These are phyloP conservation scores for Diutina rugosa DNA, from an alignment of 1,139 yeast species.

Conservation along the genomic window DNA sequence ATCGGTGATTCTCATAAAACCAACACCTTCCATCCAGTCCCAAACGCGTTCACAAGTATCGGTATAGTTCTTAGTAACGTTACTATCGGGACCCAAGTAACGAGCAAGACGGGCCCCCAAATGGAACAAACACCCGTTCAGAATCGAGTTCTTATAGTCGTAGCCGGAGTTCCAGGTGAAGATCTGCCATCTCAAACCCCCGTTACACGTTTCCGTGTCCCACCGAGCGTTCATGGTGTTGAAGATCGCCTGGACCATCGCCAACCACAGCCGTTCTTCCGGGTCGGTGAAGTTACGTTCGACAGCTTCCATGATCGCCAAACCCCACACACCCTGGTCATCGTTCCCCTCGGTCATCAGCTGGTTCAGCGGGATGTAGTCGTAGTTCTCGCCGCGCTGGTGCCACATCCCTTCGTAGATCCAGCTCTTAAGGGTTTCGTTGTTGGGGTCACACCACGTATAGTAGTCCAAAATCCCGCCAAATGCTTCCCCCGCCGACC, in stretches of 20 bases:
- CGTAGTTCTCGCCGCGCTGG: slow-evolving; percentile 55
- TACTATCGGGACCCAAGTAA: slow-evolving; percentile 49
- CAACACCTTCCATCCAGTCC: slow-evolving; percentile 66
- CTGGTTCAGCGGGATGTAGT: slow-evolving; percentile 68
- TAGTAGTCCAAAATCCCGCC: slow-evolving; percentile 62
- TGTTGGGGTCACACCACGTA: slow-evolving; percentile 48
- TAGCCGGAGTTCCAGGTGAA: slow-evolving; percentile 92
- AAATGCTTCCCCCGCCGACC: slow-evolving; percentile 91
- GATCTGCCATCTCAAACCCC: slow-evolving; percentile 95
- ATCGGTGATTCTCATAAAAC: slow-evolving; percentile 27
- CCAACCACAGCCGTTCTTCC: slow-evolving; percentile 41
- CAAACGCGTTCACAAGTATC: slow-evolving; percentile 73
- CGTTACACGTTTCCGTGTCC: slow-evolving; percentile 64
- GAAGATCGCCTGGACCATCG: slow-evolving; percentile 69
- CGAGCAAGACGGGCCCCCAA: slow-evolving; percentile 80
- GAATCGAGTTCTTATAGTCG: slow-evolving; percentile 80
- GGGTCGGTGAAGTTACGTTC: slow-evolving; percentile 70
- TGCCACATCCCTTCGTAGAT: slow-evolving; percentile 31
- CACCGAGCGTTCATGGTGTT: slow-evolving; percentile 85
- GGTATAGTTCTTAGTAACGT: slow-evolving; percentile 32
- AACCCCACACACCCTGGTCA: slow-evolving; percentile 89
- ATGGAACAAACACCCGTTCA: slow-evolving; percentile 84
- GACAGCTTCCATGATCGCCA: slow-evolving; percentile 73
- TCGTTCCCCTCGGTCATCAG: slow-evolving; percentile 78
- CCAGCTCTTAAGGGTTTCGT: slow-evolving; percentile 28